phyloP scores from a whole-genome alignment of 1,284 basidiomycete species.

The Austropuccinia psidii region DNA sequence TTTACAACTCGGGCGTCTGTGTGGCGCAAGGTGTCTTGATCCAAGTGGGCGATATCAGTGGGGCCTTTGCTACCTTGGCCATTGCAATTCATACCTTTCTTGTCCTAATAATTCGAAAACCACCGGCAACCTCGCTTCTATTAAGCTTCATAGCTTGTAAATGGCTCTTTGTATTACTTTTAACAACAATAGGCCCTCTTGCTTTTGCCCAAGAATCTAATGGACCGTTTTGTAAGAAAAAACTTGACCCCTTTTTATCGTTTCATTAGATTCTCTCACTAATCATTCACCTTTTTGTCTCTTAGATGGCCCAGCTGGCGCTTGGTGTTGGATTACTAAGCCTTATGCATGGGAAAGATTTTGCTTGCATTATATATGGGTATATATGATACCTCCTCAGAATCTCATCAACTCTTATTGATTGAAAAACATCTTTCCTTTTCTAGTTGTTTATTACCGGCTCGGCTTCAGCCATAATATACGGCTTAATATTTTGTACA shows the following conservation, averaged over 20 bases:
- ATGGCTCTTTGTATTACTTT: conserved; percentile 17
- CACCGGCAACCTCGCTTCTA: conserved; percentile 16
- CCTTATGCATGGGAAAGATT: conserved; percentile 12
- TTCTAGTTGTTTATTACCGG: conserved; percentile 20
- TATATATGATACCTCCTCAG: neutral
- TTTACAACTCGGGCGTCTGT: conserved; percentile 16
- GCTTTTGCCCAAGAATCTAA: neutral
- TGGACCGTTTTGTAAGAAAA: conserved; percentile 33
- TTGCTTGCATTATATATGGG: conserved; percentile 34
- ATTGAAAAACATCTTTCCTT: neutral
- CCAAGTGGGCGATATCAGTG: conserved; percentile 30
- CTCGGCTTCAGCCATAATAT: conserved; percentile 12
- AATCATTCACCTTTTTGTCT: neutral
- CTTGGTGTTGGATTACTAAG: conserved; percentile 34
- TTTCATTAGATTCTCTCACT: neutral
- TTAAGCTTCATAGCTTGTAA: conserved; percentile 6
- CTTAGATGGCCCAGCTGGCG: conserved; percentile 31
- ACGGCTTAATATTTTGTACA: conserved; percentile 15
- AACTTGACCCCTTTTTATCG: neutral
- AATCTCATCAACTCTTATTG: neutral
- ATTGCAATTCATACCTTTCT: conserved; percentile 34
- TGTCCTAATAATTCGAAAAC: conserved; percentile 22
- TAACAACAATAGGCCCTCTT: conserved; percentile 23
- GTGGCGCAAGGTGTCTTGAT: conserved; percentile 32
- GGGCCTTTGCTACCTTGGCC: conserved; percentile 20